Base-by-base conservation (phyloP, 2,329 filamentous ascomycete species). In the Xylariaceae sp. region DNA sequence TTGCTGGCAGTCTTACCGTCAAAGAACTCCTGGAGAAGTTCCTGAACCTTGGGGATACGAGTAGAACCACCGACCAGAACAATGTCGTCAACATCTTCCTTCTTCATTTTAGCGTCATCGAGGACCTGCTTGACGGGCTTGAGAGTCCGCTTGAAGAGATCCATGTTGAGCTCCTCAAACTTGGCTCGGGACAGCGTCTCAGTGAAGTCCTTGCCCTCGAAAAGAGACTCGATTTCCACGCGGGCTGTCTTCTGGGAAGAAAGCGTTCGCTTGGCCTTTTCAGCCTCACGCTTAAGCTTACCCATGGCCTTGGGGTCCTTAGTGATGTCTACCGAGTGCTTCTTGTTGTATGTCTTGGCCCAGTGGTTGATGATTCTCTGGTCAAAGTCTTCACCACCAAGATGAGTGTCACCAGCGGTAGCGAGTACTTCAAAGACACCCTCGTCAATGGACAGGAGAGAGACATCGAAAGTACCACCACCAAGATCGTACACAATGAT, bases 41-140 rank as follows among this genome's bases (percentile, higher is more conserved):
- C 73, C 78, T 95, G 88, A 64, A 97, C 91, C 88, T 96, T 97
- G 74, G 94, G 92, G 66, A 99, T 97, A 89, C 94, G 92, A 64
- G 94, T 97, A 59, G 94, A 97, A 76, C 94, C 94, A 85, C 94
- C 94, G 61, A 97, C 92, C 50, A 97, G 85, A 63, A 99, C 94
- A 65, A 99, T 96, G 73, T 97, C 94, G 69, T 96, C 86, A 67
- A 99, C 84, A 68, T 97, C 91, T 60, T 76, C 78, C 87, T 96
- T 97, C 86, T 92, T 92, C 68, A 96, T 82, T 82, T 96, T 96
- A 73, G 91, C 91, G 67, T 97, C 94, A 81, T 96, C 95, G 71
- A 99, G 84, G 65, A 97, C 94, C 83, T 96, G 91, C 80, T 97
- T 91, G 64, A 97, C 94, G 55, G 94, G 92, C 85, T 96, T 96